Evolutionary conservation across 1,139 yeast genomes (phyloP).

Genomic region (Yamadazyma pseudoaaseri): DNA sequence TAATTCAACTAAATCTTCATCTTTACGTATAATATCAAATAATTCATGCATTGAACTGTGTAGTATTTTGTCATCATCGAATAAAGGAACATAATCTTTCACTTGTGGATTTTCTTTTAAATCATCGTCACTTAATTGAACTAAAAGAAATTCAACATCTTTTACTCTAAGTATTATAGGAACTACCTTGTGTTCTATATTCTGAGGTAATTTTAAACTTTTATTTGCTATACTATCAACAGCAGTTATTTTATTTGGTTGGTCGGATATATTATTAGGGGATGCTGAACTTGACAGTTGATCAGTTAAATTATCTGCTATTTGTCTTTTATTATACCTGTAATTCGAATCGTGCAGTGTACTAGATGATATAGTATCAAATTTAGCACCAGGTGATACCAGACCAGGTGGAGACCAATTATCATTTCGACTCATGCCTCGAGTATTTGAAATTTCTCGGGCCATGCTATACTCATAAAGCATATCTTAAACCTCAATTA

Average conservation of each 20-base stretch:
- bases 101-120: constrained; percentile 6
- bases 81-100: constrained; percentile 22
- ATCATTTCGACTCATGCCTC: too few species aligned
- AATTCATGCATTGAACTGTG: constrained; percentile 23
- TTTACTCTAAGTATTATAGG: constrained; percentile 22
- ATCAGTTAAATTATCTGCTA: too few species aligned
- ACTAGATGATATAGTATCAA: too few species aligned
- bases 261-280: too few species aligned
- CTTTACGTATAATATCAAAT: constrained; percentile 25
- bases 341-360: too few species aligned
- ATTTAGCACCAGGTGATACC: too few species aligned
- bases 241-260: background rate
- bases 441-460: too few species aligned
- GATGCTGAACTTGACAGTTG: too few species aligned
- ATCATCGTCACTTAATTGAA: constrained; percentile 18
- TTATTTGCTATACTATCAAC: background rate
- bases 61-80: constrained; percentile 19
- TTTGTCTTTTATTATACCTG: too few species aligned
- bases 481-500: too few species aligned
- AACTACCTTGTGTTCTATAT: constrained; percentile 7
- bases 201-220: constrained; percentile 3
- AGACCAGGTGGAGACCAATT: too few species aligned
- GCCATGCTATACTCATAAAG: too few species aligned
- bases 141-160: constrained; percentile 24
- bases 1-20: constrained; percentile 28